These are phyloP conservation scores for Diutina siamensis DNA, from an alignment of 1,139 yeast genomes.

Conservation along the genomic window DNA sequence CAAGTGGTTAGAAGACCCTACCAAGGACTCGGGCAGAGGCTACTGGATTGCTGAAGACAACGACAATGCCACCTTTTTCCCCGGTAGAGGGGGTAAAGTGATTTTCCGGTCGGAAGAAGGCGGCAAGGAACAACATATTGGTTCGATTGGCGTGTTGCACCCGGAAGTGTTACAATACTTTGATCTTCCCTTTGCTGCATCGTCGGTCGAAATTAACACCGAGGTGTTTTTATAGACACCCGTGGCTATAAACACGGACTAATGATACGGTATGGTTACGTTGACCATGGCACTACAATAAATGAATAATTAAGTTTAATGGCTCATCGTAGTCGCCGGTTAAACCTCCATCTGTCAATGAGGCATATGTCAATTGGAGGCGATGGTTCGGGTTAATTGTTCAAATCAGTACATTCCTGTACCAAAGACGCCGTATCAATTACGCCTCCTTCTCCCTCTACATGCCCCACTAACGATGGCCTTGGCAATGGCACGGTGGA, in stretches of 20 bases:
- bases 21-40: slow-evolving; percentile 50
- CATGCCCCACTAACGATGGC: too few relatives aligned
- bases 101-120: slow-evolving; percentile 57
- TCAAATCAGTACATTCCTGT: too few relatives aligned
- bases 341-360: too few relatives aligned
- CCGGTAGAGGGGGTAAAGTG: slow-evolving; percentile 92
- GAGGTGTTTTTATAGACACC: slow-evolving; percentile 56
- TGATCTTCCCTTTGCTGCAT: slow-evolving; percentile 88
- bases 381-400: too few relatives aligned
- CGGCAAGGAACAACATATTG: slow-evolving; percentile 49
- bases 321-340: too few relatives aligned
- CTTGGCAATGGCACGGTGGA: too few relatives aligned
- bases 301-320: too few relatives aligned
- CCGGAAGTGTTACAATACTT: slow-evolving; percentile 84
- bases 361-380: too few relatives aligned
- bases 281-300: too few relatives aligned
- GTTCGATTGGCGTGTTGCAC: slow-evolving; percentile 87
- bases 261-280: too few relatives aligned
- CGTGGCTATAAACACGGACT: neutral
- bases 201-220: slow-evolving; percentile 81
- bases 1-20: slow-evolving; percentile 59
- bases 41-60: slow-evolving; percentile 73
- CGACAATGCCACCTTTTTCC: slow-evolving; percentile 70
- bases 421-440: too few relatives aligned
- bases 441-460: too few relatives aligned